phyloP scores from a whole-genome alignment of 768 basidiomycete species.

The Panus rudis region DNA sequence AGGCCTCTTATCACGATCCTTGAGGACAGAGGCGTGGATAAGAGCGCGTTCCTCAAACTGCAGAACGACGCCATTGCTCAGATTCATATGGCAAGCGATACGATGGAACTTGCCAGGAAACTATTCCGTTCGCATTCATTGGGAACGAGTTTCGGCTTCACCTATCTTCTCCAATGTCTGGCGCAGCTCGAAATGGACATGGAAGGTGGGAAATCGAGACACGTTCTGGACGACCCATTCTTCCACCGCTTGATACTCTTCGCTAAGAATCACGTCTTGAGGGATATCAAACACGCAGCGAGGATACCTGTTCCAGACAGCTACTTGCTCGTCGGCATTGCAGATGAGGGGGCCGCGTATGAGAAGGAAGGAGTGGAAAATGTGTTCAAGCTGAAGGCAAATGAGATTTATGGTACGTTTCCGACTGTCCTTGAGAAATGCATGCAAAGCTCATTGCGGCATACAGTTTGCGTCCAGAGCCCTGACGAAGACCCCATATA shows the following conservation, averaged over 20 bases:
- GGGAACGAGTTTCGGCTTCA: slow-evolving; percentile 40
- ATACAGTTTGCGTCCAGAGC: slow-evolving; percentile 52
- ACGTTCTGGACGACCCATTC: slow-evolving; percentile 13
- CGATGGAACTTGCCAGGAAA: slow-evolving; percentile 37
- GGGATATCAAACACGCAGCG: slow-evolving; percentile 70
- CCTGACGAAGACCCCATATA: slow-evolving; percentile 43
- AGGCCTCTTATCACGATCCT: slow-evolving; percentile 74
- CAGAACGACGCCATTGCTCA: slow-evolving; percentile 53
- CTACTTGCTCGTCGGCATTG: slow-evolving; percentile 70
- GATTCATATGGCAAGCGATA: slow-evolving; percentile 54
- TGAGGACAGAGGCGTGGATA: slow-evolving; percentile 64
- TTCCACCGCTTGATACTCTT: slow-evolving; percentile 17
- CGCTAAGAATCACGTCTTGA: slow-evolving; percentile 56
- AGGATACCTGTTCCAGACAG: slow-evolving; percentile 65
- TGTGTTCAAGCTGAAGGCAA: slow-evolving; percentile 46
- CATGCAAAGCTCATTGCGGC: not conserved
- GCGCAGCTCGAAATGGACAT: slow-evolving; percentile 22
- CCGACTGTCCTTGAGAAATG: not conserved
- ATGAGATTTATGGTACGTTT: slow-evolving; percentile 59
- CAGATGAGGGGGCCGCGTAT: slow-evolving; percentile 76
- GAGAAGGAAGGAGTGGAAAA: slow-evolving; percentile 38
- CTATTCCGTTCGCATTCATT: slow-evolving; percentile 45
- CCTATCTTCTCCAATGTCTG: slow-evolving; percentile 44
- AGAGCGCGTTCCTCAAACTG: slow-evolving; percentile 50
- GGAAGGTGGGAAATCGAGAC: slow-evolving; percentile 7